These are phyloP conservation scores for Chalaropsis thielavioides DNA, from an alignment of 2,329 filamentous ascomycete species.

Conservation along the genomic window DNA sequence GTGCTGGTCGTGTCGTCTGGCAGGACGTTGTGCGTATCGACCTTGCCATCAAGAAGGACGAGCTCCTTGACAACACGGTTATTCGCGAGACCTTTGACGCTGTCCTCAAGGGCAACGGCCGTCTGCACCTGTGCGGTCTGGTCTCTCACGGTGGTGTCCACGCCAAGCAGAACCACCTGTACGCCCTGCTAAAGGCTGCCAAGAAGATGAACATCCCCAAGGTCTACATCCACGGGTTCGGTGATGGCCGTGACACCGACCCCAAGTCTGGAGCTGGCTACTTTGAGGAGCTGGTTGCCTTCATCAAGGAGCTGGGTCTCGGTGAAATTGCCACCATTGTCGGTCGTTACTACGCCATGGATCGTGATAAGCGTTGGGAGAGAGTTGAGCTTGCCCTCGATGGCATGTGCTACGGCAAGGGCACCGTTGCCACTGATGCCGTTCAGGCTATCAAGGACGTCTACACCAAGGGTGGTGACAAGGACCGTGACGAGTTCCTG, in stretches of 20 bases:
- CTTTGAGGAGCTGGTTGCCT: slow-evolving; percentile 72
- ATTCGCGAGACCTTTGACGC: slow-evolving; percentile 62
- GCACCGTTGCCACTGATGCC: slow-evolving; percentile 71
- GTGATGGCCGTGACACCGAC: slow-evolving; percentile 93
- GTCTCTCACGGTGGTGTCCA: slow-evolving; percentile 95
- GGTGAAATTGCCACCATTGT: slow-evolving; percentile 88
- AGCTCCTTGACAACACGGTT: slow-evolving; percentile 61
- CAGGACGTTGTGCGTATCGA: slow-evolving; percentile 97
- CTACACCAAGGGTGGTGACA: slow-evolving; percentile 54
- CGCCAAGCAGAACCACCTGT: slow-evolving; percentile 86
- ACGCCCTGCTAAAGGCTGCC: slow-evolving; percentile 73
- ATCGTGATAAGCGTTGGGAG: slow-evolving; percentile 99
- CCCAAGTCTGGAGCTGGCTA: slow-evolving; percentile 84
- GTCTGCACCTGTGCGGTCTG: slow-evolving; percentile 82
- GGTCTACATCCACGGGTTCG: slow-evolving; percentile 98
- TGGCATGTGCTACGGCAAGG: slow-evolving; percentile 72
- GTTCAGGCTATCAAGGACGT: slow-evolving; percentile 75
- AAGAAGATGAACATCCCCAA: slow-evolving; percentile 77
- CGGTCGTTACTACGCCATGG: slow-evolving; percentile 96
- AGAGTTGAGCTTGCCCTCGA: slow-evolving; percentile 80
- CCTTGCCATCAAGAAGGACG: slow-evolving; percentile 71
- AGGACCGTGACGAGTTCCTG: slow-evolving; percentile 91
- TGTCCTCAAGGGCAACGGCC: slow-evolving; percentile 77
- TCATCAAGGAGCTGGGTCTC: slow-evolving; percentile 66
- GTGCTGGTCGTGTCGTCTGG: slow-evolving; percentile 94